Evolutionary conservation across 371 early-diverging fungal genomes (phyloP), one percentile per base, ranked within the genome.

Genomic region (Zychaea mexicana): DNA sequence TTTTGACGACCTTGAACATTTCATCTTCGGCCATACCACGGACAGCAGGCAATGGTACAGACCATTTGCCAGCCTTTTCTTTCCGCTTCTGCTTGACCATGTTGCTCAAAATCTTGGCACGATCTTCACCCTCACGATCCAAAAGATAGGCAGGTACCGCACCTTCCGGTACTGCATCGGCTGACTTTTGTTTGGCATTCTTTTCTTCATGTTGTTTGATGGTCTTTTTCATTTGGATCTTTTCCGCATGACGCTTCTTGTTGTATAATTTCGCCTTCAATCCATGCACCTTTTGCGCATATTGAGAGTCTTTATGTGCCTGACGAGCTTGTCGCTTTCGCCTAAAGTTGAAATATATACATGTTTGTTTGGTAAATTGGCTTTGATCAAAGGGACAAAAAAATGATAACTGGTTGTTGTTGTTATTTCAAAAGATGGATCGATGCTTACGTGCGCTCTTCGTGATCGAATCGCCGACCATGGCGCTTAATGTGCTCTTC

Each of bases 1-100:
- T 94, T 78, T 94, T 95, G 65, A 99, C 82, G 8, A 98, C 99
- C 86, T 95, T 96, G 89, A 99, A 99, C 84, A 98, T 96, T 79
- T 99, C 99, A 67, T 95, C 97, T 82, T 99, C 99, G 57, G 99
- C 96, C 81, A 99, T 92, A 65, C 98, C 99, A 70, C 96, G 91
- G 21, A 99, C 99, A 81, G 96, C 96, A 62, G 99, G 99, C 74
- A 99, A 74, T 13, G 99, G 99, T 26, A 99, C 99, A 39, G 89
- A 82, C 96, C 99, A 98, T 82, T 99, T 99, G 33, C 97, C 98
- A 26, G 98, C 99, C 88, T 98, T 99, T 79, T 99, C 99, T 89
- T 99, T 97, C 73, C 99, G 91, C 89, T 99, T 98, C 78, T 99
- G 98, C 86, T 99, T 99, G 70, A 99, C 92, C 96, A 98, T 97